Evolutionary conservation across 163 green algal genomes (phyloP), one percentile per base, ranked within the genome.

Genomic region (Chlamydomonas reinhardtii): DNA sequence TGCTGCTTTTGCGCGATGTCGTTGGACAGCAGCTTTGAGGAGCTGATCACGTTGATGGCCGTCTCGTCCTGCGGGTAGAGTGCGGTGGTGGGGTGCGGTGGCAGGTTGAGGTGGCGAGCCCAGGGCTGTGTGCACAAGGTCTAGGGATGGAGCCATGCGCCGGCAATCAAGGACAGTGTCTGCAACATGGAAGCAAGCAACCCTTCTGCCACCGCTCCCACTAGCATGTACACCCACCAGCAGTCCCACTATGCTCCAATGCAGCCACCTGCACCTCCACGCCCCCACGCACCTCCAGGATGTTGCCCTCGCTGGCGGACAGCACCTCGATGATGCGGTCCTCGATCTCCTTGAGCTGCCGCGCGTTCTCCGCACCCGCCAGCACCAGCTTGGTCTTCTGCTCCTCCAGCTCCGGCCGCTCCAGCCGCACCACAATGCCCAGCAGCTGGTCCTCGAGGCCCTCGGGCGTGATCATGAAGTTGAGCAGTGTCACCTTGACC

Each of bases 381-480:
- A 73, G 76, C 85, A 92, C 88, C 79, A 92, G 88, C 81, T 90
- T 85, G 4, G 84, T 90, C 84, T 90, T 92, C 48, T 92, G 66
- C 88, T 97, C 95, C 86, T 98, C 95, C 69, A 98, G 90, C 72
- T 97, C 95, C 2, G 93, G 91, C 22, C 92, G 86, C 89, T 98
- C 95, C 77, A 91, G 93, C 0, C 94, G 89, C 43, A 98, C 94
- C 43, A 98, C 91, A 74, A 97, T 92, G 20, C 91, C 94, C 56
- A 98, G 90, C 74, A 98, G 91, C 90, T 98, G 95, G 81, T 98
- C 94, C 86, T 97, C 95, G 32, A 97, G 84, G 15, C 95, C 95
- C 91, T 94, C 78, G 48, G 20, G 72, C 52, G 93, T 96, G 93
- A 96, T 97, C 92, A 96, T 95, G 85, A 96, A 97, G 92, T 97